A percentile compares a stretch with the other conserved stretches of the same genome.
Conservation (phyloP, 78 protist genomes). For the Dictyostelium intermedium region DNA sequence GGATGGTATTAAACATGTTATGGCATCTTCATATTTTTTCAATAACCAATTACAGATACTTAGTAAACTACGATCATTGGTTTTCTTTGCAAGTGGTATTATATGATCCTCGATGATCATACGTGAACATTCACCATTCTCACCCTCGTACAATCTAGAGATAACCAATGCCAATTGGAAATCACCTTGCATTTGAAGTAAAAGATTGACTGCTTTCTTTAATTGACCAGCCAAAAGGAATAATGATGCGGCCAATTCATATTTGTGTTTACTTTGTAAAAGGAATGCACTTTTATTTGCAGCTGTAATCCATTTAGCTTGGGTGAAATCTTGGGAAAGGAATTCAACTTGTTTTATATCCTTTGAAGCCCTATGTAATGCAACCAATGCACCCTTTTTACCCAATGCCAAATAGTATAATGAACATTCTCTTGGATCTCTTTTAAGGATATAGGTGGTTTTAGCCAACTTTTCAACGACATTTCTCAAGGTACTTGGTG, state of each 20-base stretch:
- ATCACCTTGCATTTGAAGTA: slow-evolving; percentile 42
- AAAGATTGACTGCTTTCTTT: slow-evolving; percentile 56
- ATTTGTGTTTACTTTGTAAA: slow-evolving; percentile 41
- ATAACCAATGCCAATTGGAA: slow-evolving; percentile 67
- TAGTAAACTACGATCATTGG: slow-evolving; percentile 14
- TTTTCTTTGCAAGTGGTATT: slow-evolving; percentile 74
- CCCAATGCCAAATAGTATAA: slow-evolving; percentile 55
- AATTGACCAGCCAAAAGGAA: slow-evolving; percentile 65
- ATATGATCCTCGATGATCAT: slow-evolving; percentile 68
- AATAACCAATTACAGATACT: slow-evolving; percentile 31
- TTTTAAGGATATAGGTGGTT: slow-evolving; percentile 17
- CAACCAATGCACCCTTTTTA: slow-evolving; percentile 60
- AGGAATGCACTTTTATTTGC: slow-evolving; percentile 72
- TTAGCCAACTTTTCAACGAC: slow-evolving; percentile 59
- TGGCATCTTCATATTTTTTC: slow-evolving; percentile 62
- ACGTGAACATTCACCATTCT: slow-evolving; percentile 31
- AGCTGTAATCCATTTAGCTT: slow-evolving; percentile 36
- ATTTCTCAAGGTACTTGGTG: slow-evolving; percentile 24
- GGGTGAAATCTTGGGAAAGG: slow-evolving; percentile 64
- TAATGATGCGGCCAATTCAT: slow-evolving; percentile 69
- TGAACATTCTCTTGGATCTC: slow-evolving; percentile 66
- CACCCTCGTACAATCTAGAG: slow-evolving; percentile 62
- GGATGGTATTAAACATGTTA: slow-evolving; percentile 25
- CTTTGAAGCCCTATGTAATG: slow-evolving; percentile 35
- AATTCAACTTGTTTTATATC: slow-evolving; percentile 59